Percentiles rank a stretch among this genome's conserved stretches.
Conservation (phyloP, 805 yeast species). For the Ogataea nonfermentans region DNA sequence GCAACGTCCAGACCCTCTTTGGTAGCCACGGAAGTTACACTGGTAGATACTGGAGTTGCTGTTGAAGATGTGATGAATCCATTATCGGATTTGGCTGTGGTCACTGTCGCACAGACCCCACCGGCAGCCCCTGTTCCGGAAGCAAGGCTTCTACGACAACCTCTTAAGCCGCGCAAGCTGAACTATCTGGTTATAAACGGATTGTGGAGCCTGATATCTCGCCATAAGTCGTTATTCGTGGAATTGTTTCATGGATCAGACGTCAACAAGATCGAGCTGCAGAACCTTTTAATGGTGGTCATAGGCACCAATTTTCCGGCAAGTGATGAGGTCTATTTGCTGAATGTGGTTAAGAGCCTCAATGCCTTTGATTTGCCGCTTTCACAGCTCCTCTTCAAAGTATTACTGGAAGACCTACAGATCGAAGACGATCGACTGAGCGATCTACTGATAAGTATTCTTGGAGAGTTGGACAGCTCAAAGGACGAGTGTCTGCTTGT, state of each 20-base stretch:
- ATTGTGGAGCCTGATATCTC: slow-evolving; percentile 26
- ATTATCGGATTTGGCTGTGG: slow-evolving; percentile 25
- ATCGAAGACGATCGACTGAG: slow-evolving; percentile 14
- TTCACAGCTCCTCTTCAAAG: slow-evolving; percentile 39
- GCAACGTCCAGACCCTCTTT: slow-evolving; percentile 8
- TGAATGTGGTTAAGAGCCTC: slow-evolving; percentile 26
- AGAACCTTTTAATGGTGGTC: slow-evolving; percentile 17
- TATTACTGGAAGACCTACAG: slow-evolving; percentile 27
- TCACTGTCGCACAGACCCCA: slow-evolving; percentile 24
- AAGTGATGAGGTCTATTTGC: slow-evolving; percentile 6
- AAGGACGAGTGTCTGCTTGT: slow-evolving; percentile 23
- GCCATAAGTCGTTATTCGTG: slow-evolving; percentile 19
- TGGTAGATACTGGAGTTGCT: slow-evolving; percentile 21
- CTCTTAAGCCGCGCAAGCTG: slow-evolving; percentile 5
- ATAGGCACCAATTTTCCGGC: slow-evolving; percentile 12
- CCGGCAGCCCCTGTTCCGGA: slow-evolving; percentile 11
- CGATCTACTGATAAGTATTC: slow-evolving; percentile 10
- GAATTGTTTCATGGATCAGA: slow-evolving; percentile 18
- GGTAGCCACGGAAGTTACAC: slow-evolving; percentile 18
- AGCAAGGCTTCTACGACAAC: slow-evolving; percentile 5
- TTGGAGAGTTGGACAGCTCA: slow-evolving; percentile 14
- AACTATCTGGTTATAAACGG: slow-evolving; percentile 18
- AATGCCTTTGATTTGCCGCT: slow-evolving; percentile 43
- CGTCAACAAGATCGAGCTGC: slow-evolving; percentile 12
- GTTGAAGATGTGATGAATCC: slow-evolving; percentile 29